Base-by-base conservation (phyloP, 2,329 filamentous ascomycete species). In the Scedosporium dehoogii region DNA sequence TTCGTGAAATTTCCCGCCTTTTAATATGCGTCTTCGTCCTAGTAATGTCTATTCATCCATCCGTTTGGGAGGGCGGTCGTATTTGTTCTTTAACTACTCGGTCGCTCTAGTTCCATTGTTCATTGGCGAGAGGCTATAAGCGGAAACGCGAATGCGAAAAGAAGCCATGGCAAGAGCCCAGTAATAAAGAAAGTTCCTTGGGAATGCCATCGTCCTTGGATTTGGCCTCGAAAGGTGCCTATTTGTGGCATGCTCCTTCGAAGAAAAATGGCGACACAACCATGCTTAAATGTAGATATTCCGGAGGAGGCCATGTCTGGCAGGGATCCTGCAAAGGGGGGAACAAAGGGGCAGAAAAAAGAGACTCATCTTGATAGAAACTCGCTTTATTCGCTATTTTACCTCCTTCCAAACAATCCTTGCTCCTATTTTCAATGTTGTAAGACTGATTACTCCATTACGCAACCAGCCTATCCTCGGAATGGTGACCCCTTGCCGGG, bases 401-500 rank as follows among this genome's bases (percentile, higher is more conserved):
- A 48, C 44, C 18, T 29, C 29, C 29, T 38, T 38, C 33, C 33
- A 38, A 38, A 38, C 33, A 12, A 38, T 38, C 33, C 33, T 38
- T 38, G 33, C 33, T 3, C 44, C 18, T 9, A 14, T 21, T 48
- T 21, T 48, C 16, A 21, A n/a, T 3, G n/a, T 48, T n/a, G 44
- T 21, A 18, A 7, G 18, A 48, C 9, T 21, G n/a, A 21, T 7
- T 48, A 14, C 44, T 18, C 44, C 44, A n/a, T 48, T 18, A 18
- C 44, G 9, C 44, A 5, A 25, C 23, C 23, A 27, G 51, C 16
- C 42, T 55, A 55, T 14, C 51, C 51, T 9, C 51, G 51, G 51
- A 61, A 61, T 16, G 59, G 59, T 29, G 59, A 61, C 18, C 59
- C 59, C 21, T 61, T 61, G 14, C 59, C 59, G 4, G 59, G 59